These are phyloP conservation scores for Chaetomium strumarium DNA, from an alignment of 2,329 filamentous ascomycete genomes.

Conservation along the genomic window DNA sequence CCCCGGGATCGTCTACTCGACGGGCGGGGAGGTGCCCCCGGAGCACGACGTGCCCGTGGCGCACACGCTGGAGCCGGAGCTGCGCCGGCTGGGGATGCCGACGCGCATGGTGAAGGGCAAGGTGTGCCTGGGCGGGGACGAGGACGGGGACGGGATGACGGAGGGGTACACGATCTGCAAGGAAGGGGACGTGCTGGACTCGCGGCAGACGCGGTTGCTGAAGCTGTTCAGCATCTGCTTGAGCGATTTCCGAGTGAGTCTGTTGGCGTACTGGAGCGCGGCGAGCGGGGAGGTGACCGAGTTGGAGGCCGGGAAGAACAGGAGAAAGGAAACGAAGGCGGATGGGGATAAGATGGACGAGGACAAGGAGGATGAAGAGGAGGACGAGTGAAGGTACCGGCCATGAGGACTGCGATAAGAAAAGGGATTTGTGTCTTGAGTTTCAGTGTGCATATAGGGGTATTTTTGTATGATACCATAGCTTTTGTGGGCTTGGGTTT, in stretches of 20 bases:
- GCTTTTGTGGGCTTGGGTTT: constrained; percentile 18
- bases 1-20: constrained; percentile 72
- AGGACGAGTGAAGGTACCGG: background rate
- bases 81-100: constrained; percentile 84
- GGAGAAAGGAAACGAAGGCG: constrained; percentile 18
- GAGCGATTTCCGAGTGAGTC: constrained; percentile 80
- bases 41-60: constrained; percentile 83
- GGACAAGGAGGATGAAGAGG: constrained; percentile 13
- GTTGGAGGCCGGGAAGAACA: constrained; percentile 31
- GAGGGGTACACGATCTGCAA: constrained; percentile 72
- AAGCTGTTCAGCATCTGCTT: constrained; percentile 90
- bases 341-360: constrained; percentile 7
- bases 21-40: constrained; percentile 69
- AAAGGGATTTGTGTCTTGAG: background rate
- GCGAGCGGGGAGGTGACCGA: constrained; percentile 55
- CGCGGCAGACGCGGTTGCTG: constrained; percentile 83
- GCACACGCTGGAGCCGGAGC: constrained; percentile 83
- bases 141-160: constrained; percentile 44
- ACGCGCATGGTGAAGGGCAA: constrained; percentile 84
- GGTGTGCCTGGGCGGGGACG: constrained; percentile 62
- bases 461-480: constrained; percentile 22
- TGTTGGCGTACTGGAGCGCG: constrained; percentile 68
- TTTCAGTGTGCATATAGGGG: constrained; percentile 20
- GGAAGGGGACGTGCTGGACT: constrained; percentile 79
- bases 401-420: background rate